These are phyloP conservation scores for Physcomitrellopsis africana DNA, from an alignment of 225 moss, liverwort and hornwort species.

Conservation along the genomic window DNA sequence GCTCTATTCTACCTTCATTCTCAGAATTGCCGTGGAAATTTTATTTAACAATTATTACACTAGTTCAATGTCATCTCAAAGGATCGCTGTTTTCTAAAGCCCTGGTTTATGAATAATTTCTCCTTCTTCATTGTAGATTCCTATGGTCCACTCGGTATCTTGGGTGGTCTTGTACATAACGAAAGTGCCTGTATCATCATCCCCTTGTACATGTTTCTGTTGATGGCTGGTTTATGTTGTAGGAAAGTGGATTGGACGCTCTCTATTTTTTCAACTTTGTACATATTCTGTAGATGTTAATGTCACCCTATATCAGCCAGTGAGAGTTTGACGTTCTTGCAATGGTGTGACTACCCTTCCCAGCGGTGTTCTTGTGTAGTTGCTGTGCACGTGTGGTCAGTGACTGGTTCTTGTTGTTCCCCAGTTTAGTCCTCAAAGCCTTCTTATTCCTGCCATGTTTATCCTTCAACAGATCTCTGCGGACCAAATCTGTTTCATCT, in stretches of 20 bases:
- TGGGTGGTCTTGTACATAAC: slow-evolving; percentile 29
- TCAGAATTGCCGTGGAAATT: slow-evolving; percentile 10
- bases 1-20: neutral
- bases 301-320: slow-evolving; percentile 9
- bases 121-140: slow-evolving; percentile 29
- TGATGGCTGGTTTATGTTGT: slow-evolving; percentile 21
- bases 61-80: neutral
- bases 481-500: slow-evolving; percentile 59
- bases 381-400: slow-evolving; percentile 15
- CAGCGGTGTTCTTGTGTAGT: slow-evolving; percentile 25
- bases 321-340: slow-evolving; percentile 23
- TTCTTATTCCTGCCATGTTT: slow-evolving; percentile 36
- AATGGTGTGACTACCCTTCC: slow-evolving; percentile 21
- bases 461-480: slow-evolving; percentile 48
- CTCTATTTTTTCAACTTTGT: neutral
- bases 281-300: slow-evolving; percentile 22
- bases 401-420: slow-evolving; percentile 28
- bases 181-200: slow-evolving; percentile 17
- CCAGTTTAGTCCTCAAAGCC: slow-evolving; percentile 30
- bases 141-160: slow-evolving; percentile 17
- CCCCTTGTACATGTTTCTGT: slow-evolving; percentile 23
- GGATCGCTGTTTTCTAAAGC: neutral
- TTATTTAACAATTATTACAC: slow-evolving; percentile 11
- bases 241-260: slow-evolving; percentile 4
- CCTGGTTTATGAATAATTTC: slow-evolving; percentile 13